A percentile compares a stretch with the other conserved stretches of the same genome.
These are phyloP conservation scores for Parafenestella ontariensis DNA, from an alignment of 2,329 filamentous ascomycete species.

Conservation along the genomic window DNA sequence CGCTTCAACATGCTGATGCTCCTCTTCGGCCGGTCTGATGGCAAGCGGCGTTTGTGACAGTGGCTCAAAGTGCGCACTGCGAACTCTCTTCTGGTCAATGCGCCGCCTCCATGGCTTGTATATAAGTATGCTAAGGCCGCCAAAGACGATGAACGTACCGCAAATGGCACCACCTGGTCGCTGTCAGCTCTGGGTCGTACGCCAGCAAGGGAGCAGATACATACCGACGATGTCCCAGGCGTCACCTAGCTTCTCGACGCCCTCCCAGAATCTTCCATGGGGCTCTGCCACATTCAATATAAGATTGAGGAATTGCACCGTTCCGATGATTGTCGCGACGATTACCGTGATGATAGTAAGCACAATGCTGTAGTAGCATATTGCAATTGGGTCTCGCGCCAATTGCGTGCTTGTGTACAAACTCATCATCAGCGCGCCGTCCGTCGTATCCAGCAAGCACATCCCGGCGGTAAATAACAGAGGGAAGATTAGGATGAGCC, in stretches of 20 bases:
- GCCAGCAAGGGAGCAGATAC: conserved; percentile 48
- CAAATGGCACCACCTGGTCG: conserved; percentile 73
- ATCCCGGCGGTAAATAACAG: conserved; percentile 92
- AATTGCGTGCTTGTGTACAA: conserved; percentile 84
- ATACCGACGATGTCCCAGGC: conserved; percentile 48
- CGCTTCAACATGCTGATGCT: too few species aligned
- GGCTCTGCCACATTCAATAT: conserved; percentile 78
- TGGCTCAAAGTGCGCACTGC: conserved; percentile 38
- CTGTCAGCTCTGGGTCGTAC: conserved; percentile 1
- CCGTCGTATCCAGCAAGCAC: conserved; percentile 91
- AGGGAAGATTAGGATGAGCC: conserved; percentile 93
- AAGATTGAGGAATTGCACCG: conserved; percentile 82
- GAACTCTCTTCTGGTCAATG: conserved; percentile 54
- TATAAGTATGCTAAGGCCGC: conserved; percentile 72
- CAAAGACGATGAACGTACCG: conserved; percentile 80
- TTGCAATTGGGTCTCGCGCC: conserved; percentile 82
- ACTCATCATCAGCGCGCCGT: conserved; percentile 94
- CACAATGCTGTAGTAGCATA: conserved; percentile 92
- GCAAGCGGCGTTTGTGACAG: conserved; percentile 13
- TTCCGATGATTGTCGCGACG: conserved; percentile 84
- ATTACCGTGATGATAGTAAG: conserved; percentile 83
- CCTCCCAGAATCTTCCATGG: conserved; percentile 85
- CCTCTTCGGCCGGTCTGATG: background rate
- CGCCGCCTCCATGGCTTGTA: conserved; percentile 81
- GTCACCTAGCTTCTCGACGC: conserved; percentile 65